Evolutionary conservation across 2,329 filamentous ascomycete species (phyloP).

Genomic region (Periconia digitata): DNA sequence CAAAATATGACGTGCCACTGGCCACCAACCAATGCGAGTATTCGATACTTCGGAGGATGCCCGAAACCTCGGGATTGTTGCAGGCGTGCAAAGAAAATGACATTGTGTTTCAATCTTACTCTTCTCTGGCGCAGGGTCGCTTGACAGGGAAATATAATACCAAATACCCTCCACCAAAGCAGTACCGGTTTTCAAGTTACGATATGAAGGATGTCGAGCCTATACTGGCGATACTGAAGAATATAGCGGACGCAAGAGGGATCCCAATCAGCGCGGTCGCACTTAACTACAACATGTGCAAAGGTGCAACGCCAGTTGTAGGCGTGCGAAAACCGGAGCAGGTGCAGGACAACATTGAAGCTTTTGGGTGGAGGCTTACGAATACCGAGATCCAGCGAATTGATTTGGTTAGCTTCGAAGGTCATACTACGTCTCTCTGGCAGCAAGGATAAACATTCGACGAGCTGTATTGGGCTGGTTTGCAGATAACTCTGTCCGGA

Average conservation of each 20-base stretch:
- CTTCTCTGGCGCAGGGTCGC: slow-evolving; percentile 44
- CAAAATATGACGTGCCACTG: slow-evolving; percentile 37
- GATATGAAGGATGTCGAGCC: slow-evolving; percentile 48
- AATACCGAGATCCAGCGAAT: slow-evolving; percentile 46
- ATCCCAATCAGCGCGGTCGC: slow-evolving; percentile 44
- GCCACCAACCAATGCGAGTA: slow-evolving; percentile 43
- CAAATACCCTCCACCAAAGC: slow-evolving; percentile 41
- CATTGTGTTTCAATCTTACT: slow-evolving; percentile 49
- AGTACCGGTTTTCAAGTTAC: slow-evolving; percentile 46
- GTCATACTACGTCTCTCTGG: slow-evolving; percentile 43
- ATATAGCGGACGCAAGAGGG: slow-evolving; percentile 39
- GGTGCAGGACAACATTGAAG: slow-evolving; percentile 43
- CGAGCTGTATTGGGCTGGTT: too few relatives aligned
- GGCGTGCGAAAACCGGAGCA: slow-evolving; percentile 47
- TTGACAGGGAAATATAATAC: slow-evolving; percentile 30
- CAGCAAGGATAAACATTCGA: slow-evolving; percentile 49
- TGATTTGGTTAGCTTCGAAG: slow-evolving; percentile 46
- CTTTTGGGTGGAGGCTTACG: slow-evolving; percentile 46
- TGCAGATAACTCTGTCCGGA: too few relatives aligned
- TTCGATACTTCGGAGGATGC: slow-evolving; percentile 39
- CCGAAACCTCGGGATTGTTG: slow-evolving; percentile 45
- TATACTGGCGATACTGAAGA: slow-evolving; percentile 38
- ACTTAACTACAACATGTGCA: slow-evolving; percentile 50
- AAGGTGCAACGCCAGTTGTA: slow-evolving; percentile 48
- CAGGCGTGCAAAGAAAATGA: slow-evolving; percentile 44